Conservation (phyloP, 2,329 filamentous ascomycete species). For the Chaetomium sp. region DNA sequence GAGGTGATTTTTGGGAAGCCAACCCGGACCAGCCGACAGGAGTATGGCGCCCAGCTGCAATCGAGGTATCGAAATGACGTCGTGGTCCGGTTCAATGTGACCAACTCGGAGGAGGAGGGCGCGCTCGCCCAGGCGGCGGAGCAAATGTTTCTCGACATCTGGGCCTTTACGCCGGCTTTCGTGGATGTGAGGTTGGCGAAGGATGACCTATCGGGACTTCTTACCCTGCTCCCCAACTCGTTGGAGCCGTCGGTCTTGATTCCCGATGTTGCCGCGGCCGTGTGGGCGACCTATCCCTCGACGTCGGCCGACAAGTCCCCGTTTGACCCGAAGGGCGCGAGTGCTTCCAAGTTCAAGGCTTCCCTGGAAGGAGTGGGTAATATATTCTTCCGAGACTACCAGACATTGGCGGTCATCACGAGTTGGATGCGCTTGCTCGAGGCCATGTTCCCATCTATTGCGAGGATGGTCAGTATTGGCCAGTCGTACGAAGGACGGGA, state of each 20-base stretch:
- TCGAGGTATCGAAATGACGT: constrained; percentile 66
- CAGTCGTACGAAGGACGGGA: constrained; percentile 80
- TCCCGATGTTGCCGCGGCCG: constrained; percentile 68
- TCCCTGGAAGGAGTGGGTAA: constrained; percentile 48
- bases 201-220: constrained; percentile 68
- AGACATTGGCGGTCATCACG: constrained; percentile 69
- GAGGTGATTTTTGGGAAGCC: constrained; percentile 45
- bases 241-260: constrained; percentile 73
- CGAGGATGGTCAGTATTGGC: constrained; percentile 69
- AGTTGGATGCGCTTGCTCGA: constrained; percentile 88
- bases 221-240: constrained; percentile 69
- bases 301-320: constrained; percentile 24
- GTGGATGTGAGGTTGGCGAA: constrained; percentile 77
- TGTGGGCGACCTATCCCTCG: constrained; percentile 68
- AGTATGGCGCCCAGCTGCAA: constrained; percentile 25
- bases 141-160: constrained; percentile 79
- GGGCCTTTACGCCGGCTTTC: constrained; percentile 75
- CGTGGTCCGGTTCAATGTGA: constrained; percentile 83
- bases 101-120: constrained; percentile 58
- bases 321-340: constrained; percentile 24
- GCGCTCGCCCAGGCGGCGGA: constrained; percentile 67
- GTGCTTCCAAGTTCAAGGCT: constrained; percentile 26
- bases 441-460: constrained; percentile 81
- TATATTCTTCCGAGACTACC: constrained; percentile 89
- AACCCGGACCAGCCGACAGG: constrained; percentile 26